A percentile compares a stretch with the other conserved stretches of the same genome.
Conservation (phyloP, 2,329 filamentous ascomycete species). For the Verticillium dahliae region DNA sequence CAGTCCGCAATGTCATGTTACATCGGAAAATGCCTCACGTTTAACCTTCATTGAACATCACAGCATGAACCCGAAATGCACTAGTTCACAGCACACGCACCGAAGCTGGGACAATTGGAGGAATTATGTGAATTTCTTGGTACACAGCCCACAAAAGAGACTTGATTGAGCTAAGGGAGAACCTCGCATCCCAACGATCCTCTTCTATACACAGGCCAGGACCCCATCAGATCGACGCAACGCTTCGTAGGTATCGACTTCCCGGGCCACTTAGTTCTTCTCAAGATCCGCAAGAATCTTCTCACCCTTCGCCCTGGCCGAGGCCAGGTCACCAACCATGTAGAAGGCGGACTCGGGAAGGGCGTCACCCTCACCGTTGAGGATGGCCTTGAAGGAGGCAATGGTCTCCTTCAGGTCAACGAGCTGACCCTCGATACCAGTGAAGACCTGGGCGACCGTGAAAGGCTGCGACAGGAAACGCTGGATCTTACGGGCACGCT, state of each 20-base stretch:
- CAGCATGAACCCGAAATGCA: too few species aligned
- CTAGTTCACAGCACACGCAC: too few species aligned
- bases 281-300: slow-evolving; percentile 98
- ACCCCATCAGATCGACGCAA: slow-evolving; percentile 5
- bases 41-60: too few species aligned
- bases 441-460: slow-evolving; percentile 80
- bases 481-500: slow-evolving; percentile 99
- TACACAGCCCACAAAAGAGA: slow-evolving; percentile 58
- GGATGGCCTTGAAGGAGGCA: slow-evolving; percentile 92
- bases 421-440: slow-evolving; percentile 89
- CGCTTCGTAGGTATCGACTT: slow-evolving; percentile 10
- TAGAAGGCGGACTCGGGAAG: slow-evolving; percentile 92
- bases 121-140: slow-evolving; percentile 47
- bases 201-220: slow-evolving; percentile 51
- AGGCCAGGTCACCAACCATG: slow-evolving; percentile 96
- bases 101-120: slow-evolving; percentile 16
- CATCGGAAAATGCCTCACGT: too few species aligned
- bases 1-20: too few species aligned
- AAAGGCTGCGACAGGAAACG: slow-evolving; percentile 99
- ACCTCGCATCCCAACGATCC: slow-evolving; percentile 41
- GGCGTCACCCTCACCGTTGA: slow-evolving; percentile 90
- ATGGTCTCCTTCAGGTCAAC: slow-evolving; percentile 99
- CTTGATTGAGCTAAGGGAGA: slow-evolving; percentile 48
- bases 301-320: slow-evolving; percentile 93
- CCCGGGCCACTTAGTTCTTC: slow-evolving; percentile 23